Percentiles rank a stretch among this genome's conserved stretches.
Conservation (phyloP, 2,329 filamentous ascomycete genomes). For the Emmonsia crescens region DNA sequence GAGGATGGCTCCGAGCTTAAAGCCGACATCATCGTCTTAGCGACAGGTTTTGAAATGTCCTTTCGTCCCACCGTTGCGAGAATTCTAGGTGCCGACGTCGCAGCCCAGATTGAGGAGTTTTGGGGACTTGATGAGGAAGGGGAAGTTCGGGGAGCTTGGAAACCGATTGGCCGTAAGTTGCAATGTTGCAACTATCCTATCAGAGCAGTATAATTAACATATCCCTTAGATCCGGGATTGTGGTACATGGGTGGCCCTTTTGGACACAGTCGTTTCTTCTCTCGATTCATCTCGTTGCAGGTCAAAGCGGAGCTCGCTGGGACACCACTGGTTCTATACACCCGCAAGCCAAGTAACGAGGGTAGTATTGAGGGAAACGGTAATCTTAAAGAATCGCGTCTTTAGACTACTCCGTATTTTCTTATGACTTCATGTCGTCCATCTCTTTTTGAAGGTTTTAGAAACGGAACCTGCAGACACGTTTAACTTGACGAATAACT, state of each 20-base stretch:
- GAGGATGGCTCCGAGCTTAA: conserved; percentile 33
- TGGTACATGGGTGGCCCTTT: conserved; percentile 39
- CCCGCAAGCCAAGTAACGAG: background rate
- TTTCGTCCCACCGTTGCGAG: conserved; percentile 29
- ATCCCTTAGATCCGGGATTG: conserved; percentile 21
- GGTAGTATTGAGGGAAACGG: background rate
- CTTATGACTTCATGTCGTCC: background rate
- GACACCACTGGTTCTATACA: conserved; percentile 12
- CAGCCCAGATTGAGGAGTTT: conserved; percentile 33
- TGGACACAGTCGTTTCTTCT: conserved; percentile 31
- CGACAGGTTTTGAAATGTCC: conserved; percentile 37
- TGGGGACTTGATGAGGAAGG: conserved; percentile 39
- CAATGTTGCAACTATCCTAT: background rate
- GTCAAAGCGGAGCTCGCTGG: conserved; percentile 28
- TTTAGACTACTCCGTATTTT: background rate
- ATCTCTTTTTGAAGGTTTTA: background rate
- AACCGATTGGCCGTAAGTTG: conserved; percentile 28
- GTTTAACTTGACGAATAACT: background rate
- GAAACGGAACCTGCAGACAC: background rate
- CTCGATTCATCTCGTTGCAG: conserved; percentile 37
- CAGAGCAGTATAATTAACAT: background rate
- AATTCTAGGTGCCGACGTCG: conserved; percentile 33
- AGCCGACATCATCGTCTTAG: conserved; percentile 38
- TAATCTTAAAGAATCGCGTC: background rate
- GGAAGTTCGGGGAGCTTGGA: conserved; percentile 36